Percentiles rank a stretch among this genome's conserved stretches.
Conservation (phyloP, 2,329 filamentous ascomycete species). For the Pseudocercospora ulei region DNA sequence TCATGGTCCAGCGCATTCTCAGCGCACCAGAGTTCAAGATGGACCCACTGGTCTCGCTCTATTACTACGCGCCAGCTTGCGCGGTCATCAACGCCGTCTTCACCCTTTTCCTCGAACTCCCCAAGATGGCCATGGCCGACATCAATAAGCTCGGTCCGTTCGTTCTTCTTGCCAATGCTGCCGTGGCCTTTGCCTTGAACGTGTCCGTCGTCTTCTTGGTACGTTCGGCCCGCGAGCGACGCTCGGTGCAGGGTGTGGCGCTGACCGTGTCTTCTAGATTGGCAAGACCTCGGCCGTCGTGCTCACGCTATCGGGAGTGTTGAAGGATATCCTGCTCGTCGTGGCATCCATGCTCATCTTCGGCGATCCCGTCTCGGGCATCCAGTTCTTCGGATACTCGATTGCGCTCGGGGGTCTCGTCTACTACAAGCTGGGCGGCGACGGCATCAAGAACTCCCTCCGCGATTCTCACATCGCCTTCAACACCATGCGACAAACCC, state of each 20-base stretch:
- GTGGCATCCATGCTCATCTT: conserved; percentile 71
- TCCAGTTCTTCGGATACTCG: conserved; percentile 76
- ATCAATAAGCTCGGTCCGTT: conserved; percentile 63
- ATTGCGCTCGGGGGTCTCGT: conserved; percentile 70
- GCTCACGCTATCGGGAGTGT: conserved; percentile 74
- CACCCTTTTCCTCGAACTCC: conserved; percentile 64
- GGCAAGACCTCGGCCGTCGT: conserved; percentile 80
- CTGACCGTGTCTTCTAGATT: conserved; percentile 47
- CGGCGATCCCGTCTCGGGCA: conserved; percentile 60
- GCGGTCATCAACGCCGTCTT: conserved; percentile 69
- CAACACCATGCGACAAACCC: conserved; percentile 71
- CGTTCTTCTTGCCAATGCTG: conserved; percentile 64
- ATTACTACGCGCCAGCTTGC: conserved; percentile 82
- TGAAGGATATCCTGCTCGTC: conserved; percentile 80
- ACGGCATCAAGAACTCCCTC: conserved; percentile 72
- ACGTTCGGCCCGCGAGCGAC: no score
- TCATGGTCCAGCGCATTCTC: conserved; percentile 73
- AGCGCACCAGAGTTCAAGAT: conserved; percentile 82
- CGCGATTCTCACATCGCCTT: conserved; percentile 64
- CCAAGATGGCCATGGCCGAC: conserved; percentile 57
- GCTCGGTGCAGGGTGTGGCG: no score
- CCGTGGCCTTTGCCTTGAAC: conserved; percentile 70
- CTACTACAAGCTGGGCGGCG: conserved; percentile 77
- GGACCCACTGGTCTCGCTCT: conserved; percentile 81
- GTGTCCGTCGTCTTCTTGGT: conserved; percentile 79